Evolutionary conservation across 345 rosid genomes (phyloP).

Genomic region (Melaleuca quinquenervia): DNA sequence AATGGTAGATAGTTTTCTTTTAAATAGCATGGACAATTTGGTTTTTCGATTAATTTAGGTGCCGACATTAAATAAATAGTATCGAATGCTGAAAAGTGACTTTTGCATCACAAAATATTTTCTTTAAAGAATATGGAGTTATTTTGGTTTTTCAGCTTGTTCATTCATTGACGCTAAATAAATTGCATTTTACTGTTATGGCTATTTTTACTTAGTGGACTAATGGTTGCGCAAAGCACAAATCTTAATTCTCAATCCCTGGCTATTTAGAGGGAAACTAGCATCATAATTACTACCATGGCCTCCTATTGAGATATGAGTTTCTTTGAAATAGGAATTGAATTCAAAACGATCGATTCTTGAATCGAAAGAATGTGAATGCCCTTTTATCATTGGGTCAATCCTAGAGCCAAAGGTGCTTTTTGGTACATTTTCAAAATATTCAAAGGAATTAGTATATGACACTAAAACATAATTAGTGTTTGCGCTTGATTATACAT

Average conservation of each 20-base stretch:
- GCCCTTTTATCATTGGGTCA: not conserved
- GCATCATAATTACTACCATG: not conserved
- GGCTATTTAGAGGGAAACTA: not conserved
- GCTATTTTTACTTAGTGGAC: not conserved
- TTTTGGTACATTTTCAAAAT: not conserved
- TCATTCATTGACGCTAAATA: not conserved
- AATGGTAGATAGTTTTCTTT: not conserved
- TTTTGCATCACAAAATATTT: not conserved
- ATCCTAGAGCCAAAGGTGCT: not conserved
- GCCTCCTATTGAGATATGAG: too few relatives aligned
- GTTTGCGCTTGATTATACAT: not conserved
- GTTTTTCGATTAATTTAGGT: not conserved
- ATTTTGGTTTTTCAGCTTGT: not conserved
- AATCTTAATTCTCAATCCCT: not conserved
- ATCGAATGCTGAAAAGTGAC: not conserved
- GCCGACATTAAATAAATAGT: not conserved
- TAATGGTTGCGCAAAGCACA: fast-evolving
- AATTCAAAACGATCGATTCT: not conserved
- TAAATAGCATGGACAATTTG: not conserved
- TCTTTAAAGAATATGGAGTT: not conserved
- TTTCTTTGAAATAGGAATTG: not conserved
- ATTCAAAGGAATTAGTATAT: not conserved
- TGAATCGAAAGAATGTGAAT: not conserved
- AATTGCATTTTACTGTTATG: not conserved
- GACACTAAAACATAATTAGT: not conserved